These are phyloP conservation scores for Marchantia polymorpha DNA, from an alignment of 225 moss, liverwort and hornwort species.

Conservation along the genomic window DNA sequence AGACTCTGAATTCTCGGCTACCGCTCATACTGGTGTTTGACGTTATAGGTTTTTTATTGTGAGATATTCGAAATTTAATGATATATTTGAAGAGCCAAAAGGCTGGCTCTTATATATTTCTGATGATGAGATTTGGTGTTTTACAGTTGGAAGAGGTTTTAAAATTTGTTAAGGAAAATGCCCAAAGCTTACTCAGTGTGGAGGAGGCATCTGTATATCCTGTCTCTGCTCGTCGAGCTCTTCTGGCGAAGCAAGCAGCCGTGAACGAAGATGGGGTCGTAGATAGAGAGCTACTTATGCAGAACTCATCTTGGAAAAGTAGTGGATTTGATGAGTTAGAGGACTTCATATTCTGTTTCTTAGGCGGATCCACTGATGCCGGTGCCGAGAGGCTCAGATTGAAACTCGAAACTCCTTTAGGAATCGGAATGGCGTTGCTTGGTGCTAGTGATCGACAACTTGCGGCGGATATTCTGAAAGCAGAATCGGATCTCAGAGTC, in stretches of 20 bases:
- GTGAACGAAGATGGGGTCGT: constrained; percentile 56
- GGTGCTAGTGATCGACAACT: constrained; percentile 77
- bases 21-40: neutral
- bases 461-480: constrained; percentile 68
- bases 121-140: neutral
- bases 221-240: constrained; percentile 88
- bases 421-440: constrained; percentile 72
- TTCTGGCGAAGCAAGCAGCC: constrained; percentile 72
- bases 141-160: constrained; percentile 76
- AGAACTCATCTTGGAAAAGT: constrained; percentile 66
- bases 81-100: neutral
- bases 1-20: neutral
- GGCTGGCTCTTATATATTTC: neutral
- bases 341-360: constrained; percentile 80
- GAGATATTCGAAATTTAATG: neutral
- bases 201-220: constrained; percentile 79
- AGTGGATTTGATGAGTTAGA: constrained; percentile 88
- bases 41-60: neutral
- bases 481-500: constrained; percentile 69
- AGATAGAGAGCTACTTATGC: constrained; percentile 45
- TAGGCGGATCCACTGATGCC: constrained; percentile 77
- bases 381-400: constrained; percentile 91
- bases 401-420: constrained; percentile 91
- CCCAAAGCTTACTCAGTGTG: constrained; percentile 73
- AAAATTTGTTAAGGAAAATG: constrained; percentile 81